Base-by-base conservation (phyloP, 2,329 filamentous ascomycete genomes). In the Pseudocercospora ulei region DNA sequence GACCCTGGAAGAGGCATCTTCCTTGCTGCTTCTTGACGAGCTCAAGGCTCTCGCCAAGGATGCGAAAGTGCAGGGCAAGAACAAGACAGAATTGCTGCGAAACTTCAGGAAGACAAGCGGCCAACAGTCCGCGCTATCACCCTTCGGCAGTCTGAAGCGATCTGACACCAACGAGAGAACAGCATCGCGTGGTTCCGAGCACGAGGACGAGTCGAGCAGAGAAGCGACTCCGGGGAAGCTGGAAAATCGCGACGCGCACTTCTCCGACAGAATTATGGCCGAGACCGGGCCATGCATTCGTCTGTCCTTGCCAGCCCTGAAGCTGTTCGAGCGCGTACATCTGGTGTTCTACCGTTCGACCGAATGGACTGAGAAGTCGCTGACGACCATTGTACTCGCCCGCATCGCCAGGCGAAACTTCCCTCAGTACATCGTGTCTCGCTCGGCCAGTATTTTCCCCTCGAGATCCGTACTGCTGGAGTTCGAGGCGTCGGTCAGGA, bases 291-390 rank as follows among this genome's bases (percentile, higher is more conserved):
- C 85, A 8, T 94, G 87, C 49, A 79, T 96, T 44, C 73, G 88
- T 23, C 72, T 98, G 7, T 84, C 84, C 0, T 63, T 79, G 0
- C 64, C 73, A 0, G 72, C 79, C 0, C 73, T 86, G 46, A 84
- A 78, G 53, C 71, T 98, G 0, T 98, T 98, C 54, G 86, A 95
- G 60, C 76, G 90, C 16, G 86, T 96, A 0, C 90, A 96, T 63
- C 66, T 98, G 2, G 86, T 98, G 17, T 98, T 95, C 60, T 96
- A 96, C 60, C 74, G 88, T 42, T 95, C 87, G 6, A 92, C 85
- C 0, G 83, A 94, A 58, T 98, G 90, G 90, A 93, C 87, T 0
- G 88, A 96, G 54, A 96, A 94, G 60, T 95, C 88, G 1, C 67
- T 98, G 8, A 96, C 85, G 1, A 88, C 87, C 0, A 88, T 96